Conservation (phyloP, 106 monocot species). For the Acorus calamus region DNA sequence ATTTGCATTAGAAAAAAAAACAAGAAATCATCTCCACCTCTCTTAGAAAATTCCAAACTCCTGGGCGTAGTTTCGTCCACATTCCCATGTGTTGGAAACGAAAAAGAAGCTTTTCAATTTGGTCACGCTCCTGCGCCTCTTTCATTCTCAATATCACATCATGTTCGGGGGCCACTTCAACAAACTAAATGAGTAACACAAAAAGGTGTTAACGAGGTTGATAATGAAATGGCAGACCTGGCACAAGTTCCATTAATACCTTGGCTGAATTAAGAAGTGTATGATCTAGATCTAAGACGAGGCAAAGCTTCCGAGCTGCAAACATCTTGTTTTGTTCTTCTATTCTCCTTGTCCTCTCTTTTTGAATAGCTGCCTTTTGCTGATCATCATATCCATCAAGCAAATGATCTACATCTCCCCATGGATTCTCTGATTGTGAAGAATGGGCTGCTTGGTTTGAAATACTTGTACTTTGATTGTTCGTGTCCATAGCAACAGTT, state of each 20-base stretch:
- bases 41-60: constrained; percentile 85
- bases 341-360: constrained; percentile 90
- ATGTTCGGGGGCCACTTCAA: constrained; percentile 71
- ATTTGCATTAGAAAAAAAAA: not conserved
- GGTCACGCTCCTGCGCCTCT: constrained; percentile 74
- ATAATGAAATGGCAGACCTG: not conserved
- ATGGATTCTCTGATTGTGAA: constrained; percentile 25
- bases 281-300: constrained; percentile 96
- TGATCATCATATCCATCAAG: constrained; percentile 87
- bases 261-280: constrained; percentile 98
- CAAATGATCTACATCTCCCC: constrained; percentile 79
- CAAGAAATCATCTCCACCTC: constrained; percentile 49
- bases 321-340: constrained; percentile 94
- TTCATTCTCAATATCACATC: constrained; percentile 83
- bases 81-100: constrained; percentile 88
- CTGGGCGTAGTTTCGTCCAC: constrained; percentile 98
- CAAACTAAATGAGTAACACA: constrained; percentile 39
- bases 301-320: constrained; percentile 56
- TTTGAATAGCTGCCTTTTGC: constrained; percentile 78
- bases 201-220: not conserved
- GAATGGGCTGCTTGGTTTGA: constrained; percentile 8
- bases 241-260: constrained; percentile 25
- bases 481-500: too few relatives aligned
- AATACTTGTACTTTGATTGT: constrained; percentile 14
- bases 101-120: constrained; percentile 58